Conservation (phyloP, 208 protist genomes). For the Trypanosoma conorhini region DNA sequence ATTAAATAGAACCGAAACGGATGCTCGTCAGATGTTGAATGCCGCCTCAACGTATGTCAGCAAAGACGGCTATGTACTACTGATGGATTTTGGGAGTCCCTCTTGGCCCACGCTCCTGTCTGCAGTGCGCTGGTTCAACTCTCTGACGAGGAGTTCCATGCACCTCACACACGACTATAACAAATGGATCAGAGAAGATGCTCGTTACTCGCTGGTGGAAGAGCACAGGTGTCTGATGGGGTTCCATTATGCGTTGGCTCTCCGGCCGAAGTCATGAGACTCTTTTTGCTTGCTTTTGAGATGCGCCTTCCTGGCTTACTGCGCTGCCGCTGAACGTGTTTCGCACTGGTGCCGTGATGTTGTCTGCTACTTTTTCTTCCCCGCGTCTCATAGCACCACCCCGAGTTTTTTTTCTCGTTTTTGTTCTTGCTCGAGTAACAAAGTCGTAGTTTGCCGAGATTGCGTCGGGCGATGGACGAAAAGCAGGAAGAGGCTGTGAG, state of each 20-base stretch:
- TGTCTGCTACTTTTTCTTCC: conserved; percentile 2
- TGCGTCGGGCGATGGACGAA: conserved; percentile 22
- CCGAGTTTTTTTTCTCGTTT: conserved; percentile 3
- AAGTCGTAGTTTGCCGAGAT: neutral
- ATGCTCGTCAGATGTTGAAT: conserved; percentile 60
- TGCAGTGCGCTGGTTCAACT: conserved; percentile 56
- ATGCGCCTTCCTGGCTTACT: neutral
- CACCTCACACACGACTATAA: conserved; percentile 75
- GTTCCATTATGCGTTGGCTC: conserved; percentile 64
- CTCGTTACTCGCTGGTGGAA: conserved; percentile 61
- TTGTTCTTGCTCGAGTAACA: conserved; percentile 5
- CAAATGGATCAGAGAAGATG: conserved; percentile 68
- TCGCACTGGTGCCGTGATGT: conserved; percentile 1
- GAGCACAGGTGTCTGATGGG: conserved; percentile 62
- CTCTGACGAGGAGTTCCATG: conserved; percentile 65
- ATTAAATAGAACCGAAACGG: conserved; percentile 46
- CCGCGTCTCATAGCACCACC: neutral
- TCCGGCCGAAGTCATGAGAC: conserved; percentile 24
- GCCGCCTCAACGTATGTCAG: conserved; percentile 47
- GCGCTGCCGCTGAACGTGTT: neutral
- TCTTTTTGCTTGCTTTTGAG: conserved; percentile 7
- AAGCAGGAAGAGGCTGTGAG: conserved; percentile 34
- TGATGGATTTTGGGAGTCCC: conserved; percentile 82
- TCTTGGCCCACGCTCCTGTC: conserved; percentile 34
- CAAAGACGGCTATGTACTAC: conserved; percentile 58